Evolutionary conservation across 768 basidiomycete species (phyloP).

Genomic region (Suillus alpinus): DNA sequence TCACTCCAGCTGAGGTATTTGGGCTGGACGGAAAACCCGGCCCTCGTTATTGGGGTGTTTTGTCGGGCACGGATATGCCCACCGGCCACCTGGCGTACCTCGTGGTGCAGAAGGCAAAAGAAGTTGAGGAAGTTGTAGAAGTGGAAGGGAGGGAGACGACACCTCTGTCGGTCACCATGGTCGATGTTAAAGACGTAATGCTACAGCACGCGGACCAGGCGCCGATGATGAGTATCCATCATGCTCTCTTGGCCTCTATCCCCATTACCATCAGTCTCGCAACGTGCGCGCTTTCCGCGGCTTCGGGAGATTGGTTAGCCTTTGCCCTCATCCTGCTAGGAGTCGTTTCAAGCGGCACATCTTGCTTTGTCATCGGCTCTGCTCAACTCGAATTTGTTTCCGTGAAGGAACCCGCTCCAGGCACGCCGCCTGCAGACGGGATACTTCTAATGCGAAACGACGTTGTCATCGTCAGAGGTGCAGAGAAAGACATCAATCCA

Average conservation of each 20-base stretch:
- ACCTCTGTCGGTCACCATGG: conserved; percentile 14
- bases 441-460: conserved; percentile 22
- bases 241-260: conserved; percentile 19
- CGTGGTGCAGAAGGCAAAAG: conserved; percentile 12
- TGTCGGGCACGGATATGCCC: conserved; percentile 20
- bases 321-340: conserved; percentile 33
- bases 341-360: conserved; percentile 28
- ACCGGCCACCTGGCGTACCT: conserved; percentile 25
- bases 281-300: conserved; percentile 23
- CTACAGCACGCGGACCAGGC: conserved; percentile 6
- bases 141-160: conserved; percentile 21
- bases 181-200: conserved; percentile 11
- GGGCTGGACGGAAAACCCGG: conserved; percentile 27
- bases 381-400: conserved; percentile 21
- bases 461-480: conserved; percentile 31
- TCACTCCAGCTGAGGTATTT: conserved; percentile 18
- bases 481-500: conserved; percentile 28
- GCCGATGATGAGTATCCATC: conserved; percentile 3
- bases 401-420: conserved; percentile 18
- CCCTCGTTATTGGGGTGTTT: conserved; percentile 24
- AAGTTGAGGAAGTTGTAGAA: conserved; percentile 4
- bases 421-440: conserved; percentile 30
- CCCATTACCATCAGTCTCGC: conserved; percentile 23
- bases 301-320: conserved; percentile 27
- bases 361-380: conserved; percentile 31